Evolutionary conservation across 257 asterid species (phyloP), one percentile per base, ranked within the genome.

Genomic region (Lantana camara): DNA sequence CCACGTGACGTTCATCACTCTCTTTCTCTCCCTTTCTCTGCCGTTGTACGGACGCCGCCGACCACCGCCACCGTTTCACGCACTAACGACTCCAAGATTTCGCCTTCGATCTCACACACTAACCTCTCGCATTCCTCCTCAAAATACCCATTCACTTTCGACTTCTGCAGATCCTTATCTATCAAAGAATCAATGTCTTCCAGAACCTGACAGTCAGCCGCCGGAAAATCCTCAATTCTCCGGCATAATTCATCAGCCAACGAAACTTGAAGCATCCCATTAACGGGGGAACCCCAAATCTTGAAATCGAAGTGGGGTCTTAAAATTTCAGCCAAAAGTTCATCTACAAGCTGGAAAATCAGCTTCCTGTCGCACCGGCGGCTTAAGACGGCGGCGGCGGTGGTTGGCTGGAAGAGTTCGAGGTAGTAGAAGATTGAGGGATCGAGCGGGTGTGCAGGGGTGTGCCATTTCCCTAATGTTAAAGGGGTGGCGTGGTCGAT

Each of bases 391-490:
- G 72, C 41, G 44, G 62, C 22, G 55, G 70, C 49, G 62, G 81
- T 16, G 48, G 69, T 13, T 44, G 62, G 82, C 50, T 82, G 77
- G 77, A 84, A 82, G 69, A 92, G 94, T 46, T 92, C 98, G 0
- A 92, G 77, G 73, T 77, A 76, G 69, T 92, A 85, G 70, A 87
- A 92, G 32, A 89, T 83, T 2, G 96, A 80, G 5, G 96, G 97
- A 70, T 89, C 93, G 9, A 92, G 84, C 5, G 98, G 91, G 68
- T 78, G 93, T 0, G 91, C 70, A 7, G 77, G 62, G 20, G 85
- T 66, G 70, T 80, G 79, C 85, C 88, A 83, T 40, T 85, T 82
- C 17, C 80, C 80, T n/a, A 73, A 44, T 9, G 86, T 69, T 12
- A 84, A 22, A 0, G 85, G 76, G 56, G 78, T 67, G 38, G 63